These are phyloP conservation scores for Croton setiger DNA, from an alignment of 441 rosid genomes.

Conservation along the genomic window DNA sequence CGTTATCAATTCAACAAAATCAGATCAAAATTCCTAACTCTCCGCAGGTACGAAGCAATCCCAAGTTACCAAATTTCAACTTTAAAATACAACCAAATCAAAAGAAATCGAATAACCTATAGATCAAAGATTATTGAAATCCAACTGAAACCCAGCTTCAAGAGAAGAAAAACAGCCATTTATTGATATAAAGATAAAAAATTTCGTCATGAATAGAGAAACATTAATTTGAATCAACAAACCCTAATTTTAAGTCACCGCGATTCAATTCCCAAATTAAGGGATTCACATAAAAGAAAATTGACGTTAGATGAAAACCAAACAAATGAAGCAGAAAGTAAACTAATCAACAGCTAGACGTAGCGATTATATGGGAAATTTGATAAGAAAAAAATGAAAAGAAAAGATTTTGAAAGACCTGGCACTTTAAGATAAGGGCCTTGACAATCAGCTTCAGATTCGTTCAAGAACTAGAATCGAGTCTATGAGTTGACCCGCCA, in stretches of 20 bases:
- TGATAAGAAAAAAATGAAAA: neutral
- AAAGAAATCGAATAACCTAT: slow-evolving; percentile 13
- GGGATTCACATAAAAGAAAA: too few species aligned
- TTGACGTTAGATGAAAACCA: neutral
- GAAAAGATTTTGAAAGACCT: slow-evolving; percentile 11
- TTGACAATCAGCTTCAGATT: slow-evolving; percentile 20
- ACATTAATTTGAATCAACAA: slow-evolving; percentile 3
- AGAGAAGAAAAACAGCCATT: neutral
- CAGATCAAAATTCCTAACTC: slow-evolving; percentile 20
- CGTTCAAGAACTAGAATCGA: slow-evolving; percentile 21
- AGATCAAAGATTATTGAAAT: slow-evolving; percentile 10
- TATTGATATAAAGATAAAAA: neutral
- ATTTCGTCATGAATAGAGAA: slow-evolving; percentile 14
- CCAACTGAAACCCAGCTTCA: slow-evolving; percentile 22
- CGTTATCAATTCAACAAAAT: slow-evolving; percentile 8
- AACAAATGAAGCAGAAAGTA: neutral
- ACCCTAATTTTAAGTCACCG: slow-evolving; percentile 24
- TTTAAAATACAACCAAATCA: slow-evolving; percentile 16
- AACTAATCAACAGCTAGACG: neutral
- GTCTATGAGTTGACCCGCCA: slow-evolving; percentile 31
- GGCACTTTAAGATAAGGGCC: slow-evolving; percentile 3
- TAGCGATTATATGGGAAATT: neutral
- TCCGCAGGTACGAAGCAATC: slow-evolving; percentile 7
- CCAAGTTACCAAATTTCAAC: slow-evolving; percentile 19
- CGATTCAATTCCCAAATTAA: slow-evolving; percentile 8